Conservation (phyloP, 139 green algal species). For the Tetraselmis chui region DNA sequence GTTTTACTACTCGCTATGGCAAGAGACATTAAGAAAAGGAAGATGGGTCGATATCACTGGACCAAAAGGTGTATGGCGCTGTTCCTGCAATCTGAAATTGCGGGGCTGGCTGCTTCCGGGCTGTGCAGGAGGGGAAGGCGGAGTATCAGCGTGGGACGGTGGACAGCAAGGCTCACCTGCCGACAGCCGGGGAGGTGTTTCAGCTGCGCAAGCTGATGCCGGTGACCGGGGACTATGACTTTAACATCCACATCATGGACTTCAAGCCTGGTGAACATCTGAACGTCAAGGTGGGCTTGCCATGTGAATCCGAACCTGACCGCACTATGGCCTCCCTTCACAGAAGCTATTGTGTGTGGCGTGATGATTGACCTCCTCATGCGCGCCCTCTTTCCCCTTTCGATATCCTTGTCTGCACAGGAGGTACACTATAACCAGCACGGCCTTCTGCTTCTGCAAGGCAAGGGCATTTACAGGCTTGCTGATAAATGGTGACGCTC, state of each 20-base stretch:
- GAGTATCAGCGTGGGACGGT: conserved; percentile 45
- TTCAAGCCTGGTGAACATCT: conserved; percentile 83
- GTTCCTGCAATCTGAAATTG: neutral
- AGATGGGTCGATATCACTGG: neutral
- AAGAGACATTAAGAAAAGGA: neutral
- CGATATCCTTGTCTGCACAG: too few relatives aligned
- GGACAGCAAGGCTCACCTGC: conserved; percentile 53
- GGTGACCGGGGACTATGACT: conserved; percentile 75
- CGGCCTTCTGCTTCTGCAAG: conserved; percentile 83
- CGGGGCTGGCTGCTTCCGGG: neutral
- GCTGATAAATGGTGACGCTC: conserved; percentile 78
- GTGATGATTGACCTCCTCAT: too few relatives aligned
- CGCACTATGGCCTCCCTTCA: too few relatives aligned
- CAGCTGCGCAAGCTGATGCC: conserved; percentile 86
- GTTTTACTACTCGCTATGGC: too few relatives aligned
- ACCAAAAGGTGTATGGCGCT: neutral
- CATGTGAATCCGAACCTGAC: too few relatives aligned
- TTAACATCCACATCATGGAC: conserved; percentile 97
- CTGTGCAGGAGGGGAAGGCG: conserved; percentile 25
- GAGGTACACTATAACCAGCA: conserved; percentile 98
- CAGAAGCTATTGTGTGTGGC: too few relatives aligned
- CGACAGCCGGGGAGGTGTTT: conserved; percentile 75
- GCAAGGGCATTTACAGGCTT: conserved; percentile 90
- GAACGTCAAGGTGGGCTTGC: conserved; percentile 61
- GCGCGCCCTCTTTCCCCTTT: too few relatives aligned